Evolutionary conservation across 2,329 filamentous ascomycete species (phyloP).

Genomic region (Epichloe aotearoae): DNA sequence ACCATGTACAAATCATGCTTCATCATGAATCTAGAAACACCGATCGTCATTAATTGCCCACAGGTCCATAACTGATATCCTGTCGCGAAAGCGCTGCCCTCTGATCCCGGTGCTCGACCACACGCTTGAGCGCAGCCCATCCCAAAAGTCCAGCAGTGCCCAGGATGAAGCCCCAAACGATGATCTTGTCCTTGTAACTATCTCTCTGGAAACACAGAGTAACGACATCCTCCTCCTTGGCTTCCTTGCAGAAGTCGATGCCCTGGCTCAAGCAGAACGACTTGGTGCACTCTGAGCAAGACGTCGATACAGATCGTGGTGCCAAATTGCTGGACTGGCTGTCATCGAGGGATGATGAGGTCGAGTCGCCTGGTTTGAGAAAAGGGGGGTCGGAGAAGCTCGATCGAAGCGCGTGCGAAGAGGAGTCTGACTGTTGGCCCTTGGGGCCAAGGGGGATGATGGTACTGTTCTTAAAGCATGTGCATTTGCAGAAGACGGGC

Average conservation of each 20-base stretch:
- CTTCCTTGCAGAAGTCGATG: conserved; percentile 50
- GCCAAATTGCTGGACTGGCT: conserved; percentile 3
- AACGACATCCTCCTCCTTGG: conserved; percentile 46
- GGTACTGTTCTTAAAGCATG: conserved; percentile 56
- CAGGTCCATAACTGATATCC: conserved; percentile 16
- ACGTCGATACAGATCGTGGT: conserved; percentile 27
- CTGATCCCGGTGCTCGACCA: conserved; percentile 27
- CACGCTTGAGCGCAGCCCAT: conserved; percentile 42
- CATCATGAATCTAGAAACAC: not conserved
- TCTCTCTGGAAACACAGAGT: conserved; percentile 55
- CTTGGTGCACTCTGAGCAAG: conserved; percentile 50
- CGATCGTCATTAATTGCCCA: not conserved
- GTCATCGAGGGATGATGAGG: not conserved
- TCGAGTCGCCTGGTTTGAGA: conserved; percentile 9
- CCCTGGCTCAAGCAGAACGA: conserved; percentile 47
- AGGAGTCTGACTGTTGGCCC: conserved; percentile 18
- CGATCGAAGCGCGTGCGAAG: conserved; percentile 12
- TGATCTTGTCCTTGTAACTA: conserved; percentile 52
- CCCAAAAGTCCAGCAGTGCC: conserved; percentile 44
- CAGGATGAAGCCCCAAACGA: conserved; percentile 51
- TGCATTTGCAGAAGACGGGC: conserved; percentile 57
- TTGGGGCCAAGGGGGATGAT: conserved; percentile 44
- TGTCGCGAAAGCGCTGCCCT: conserved; percentile 17
- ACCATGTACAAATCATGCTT: not conserved
- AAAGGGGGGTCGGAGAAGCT: conserved; percentile 9